Evolutionary conservation across 2,329 filamentous ascomycete species (phyloP).

Genomic region (Aspergillus arachidicola): DNA sequence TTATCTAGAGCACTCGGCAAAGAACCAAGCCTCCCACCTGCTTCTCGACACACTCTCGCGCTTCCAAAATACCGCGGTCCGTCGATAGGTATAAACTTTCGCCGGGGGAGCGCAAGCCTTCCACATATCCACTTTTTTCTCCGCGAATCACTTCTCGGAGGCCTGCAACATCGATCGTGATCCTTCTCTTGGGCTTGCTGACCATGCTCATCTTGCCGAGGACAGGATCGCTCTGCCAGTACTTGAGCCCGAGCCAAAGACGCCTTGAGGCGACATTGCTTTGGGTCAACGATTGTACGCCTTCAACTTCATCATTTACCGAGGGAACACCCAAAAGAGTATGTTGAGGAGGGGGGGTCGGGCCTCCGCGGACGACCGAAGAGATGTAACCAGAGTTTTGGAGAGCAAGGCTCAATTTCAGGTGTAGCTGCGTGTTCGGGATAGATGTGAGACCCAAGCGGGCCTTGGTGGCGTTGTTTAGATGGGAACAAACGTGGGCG

Average conservation of each 20-base stretch:
- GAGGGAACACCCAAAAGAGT: slow-evolving; percentile 56
- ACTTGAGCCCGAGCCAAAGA: slow-evolving; percentile 89
- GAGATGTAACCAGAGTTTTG: slow-evolving; percentile 82
- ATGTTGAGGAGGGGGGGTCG: slow-evolving; percentile 56
- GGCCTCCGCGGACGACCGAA: slow-evolving; percentile 73
- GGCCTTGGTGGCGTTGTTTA: slow-evolving; percentile 86
- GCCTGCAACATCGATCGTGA: slow-evolving; percentile 66
- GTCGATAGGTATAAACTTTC: slow-evolving; percentile 83
- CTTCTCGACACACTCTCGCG: slow-evolving; percentile 77
- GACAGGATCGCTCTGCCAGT: slow-evolving; percentile 81
- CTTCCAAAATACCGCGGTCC: slow-evolving; percentile 76
- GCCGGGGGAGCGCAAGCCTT: slow-evolving; percentile 73
- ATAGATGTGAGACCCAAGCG: slow-evolving; percentile 83
- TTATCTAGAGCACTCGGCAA: slow-evolving; percentile 60
- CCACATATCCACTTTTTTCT: slow-evolving; percentile 65
- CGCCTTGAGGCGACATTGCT: slow-evolving; percentile 73
- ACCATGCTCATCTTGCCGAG: slow-evolving; percentile 67
- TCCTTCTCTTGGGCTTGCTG: slow-evolving; percentile 72
- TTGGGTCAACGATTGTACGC: slow-evolving; percentile 60
- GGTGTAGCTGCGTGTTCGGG: slow-evolving; percentile 77
- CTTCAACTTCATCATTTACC: slow-evolving; percentile 39
- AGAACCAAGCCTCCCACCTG: slow-evolving; percentile 79
- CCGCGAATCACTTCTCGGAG: slow-evolving; percentile 71
- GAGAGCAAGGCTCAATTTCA: slow-evolving; percentile 72
- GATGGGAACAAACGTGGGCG: slow-evolving; percentile 81